These are phyloP conservation scores for Hansenula lynferdii DNA, from an alignment of 1,139 yeast genomes.

Conservation along the genomic window DNA sequence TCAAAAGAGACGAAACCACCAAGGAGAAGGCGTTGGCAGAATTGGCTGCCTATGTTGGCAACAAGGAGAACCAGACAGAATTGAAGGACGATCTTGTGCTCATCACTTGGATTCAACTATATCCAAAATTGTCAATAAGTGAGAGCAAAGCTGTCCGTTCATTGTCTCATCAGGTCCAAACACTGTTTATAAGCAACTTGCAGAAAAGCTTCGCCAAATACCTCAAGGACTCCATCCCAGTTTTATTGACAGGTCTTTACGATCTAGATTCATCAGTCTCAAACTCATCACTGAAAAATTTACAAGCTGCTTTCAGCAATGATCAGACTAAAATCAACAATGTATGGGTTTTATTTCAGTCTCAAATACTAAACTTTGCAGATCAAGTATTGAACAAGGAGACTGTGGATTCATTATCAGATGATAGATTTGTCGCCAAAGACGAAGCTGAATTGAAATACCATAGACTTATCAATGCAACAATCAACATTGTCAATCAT, in stretches of 20 bases:
- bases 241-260: constrained; percentile 65
- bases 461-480: constrained; percentile 49
- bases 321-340: constrained; percentile 52
- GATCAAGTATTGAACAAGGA: constrained; percentile 52
- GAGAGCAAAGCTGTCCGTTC: constrained; percentile 60
- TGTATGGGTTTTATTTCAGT: constrained; percentile 55
- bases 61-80: constrained; percentile 25
- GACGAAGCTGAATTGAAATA: constrained; percentile 70
- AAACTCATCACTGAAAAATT: constrained; percentile 39
- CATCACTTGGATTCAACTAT: constrained; percentile 74
- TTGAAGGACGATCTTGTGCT: constrained; percentile 46
- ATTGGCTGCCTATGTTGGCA: constrained; percentile 31
- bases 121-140: constrained; percentile 73
- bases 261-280: constrained; percentile 67
- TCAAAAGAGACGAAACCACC: constrained; percentile 79
- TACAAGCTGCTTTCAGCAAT: constrained; percentile 52
- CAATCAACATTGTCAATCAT: constrained; percentile 46
- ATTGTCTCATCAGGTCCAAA: constrained; percentile 61
- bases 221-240: constrained; percentile 64
- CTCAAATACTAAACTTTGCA: constrained; percentile 51
- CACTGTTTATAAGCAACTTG: constrained; percentile 39
- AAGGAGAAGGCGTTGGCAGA: constrained; percentile 76
- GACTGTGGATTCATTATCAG: constrained; percentile 61
- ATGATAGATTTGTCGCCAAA: constrained; percentile 63
- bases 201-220: constrained; percentile 64